phyloP scores from a whole-genome alignment of 208 protist genomes.

The Acanthamoeba rhysodes region DNA sequence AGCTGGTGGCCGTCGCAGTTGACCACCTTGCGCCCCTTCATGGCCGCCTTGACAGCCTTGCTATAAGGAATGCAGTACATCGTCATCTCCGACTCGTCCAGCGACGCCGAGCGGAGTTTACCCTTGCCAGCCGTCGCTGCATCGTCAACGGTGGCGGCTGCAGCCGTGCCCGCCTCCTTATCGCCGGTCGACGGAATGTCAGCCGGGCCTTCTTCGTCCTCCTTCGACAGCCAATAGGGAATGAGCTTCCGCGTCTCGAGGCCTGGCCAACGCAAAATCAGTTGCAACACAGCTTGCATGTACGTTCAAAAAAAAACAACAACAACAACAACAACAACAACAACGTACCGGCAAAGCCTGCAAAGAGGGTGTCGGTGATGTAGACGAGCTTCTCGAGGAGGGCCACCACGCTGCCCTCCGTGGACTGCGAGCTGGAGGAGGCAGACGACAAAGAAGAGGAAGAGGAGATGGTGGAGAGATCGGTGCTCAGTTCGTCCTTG shows the following conservation, averaged over 20 bases:
- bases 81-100: neutral
- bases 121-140: neutral
- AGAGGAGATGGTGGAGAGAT: neutral
- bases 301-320: neutral
- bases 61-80: slow-evolving; percentile 36
- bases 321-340: neutral
- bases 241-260: slow-evolving; percentile 2
- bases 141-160: neutral
- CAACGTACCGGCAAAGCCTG: slow-evolving; percentile 16
- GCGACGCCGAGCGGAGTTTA: neutral
- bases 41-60: slow-evolving; percentile 19
- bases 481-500: slow-evolving; percentile 27
- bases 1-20: slow-evolving; percentile 24
- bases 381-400: slow-evolving; percentile 66
- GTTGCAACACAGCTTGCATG: neutral
- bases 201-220: neutral
- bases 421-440: neutral
- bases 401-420: neutral
- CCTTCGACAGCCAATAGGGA: neutral
- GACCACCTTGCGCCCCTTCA: neutral
- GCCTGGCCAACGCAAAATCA: neutral
- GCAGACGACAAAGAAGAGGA: neutral
- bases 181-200: neutral
- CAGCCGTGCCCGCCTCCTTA: neutral
- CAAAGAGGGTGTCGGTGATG: slow-evolving; percentile 38